Base-by-base conservation (phyloP, 805 yeast species). In the Candida argentea region DNA sequence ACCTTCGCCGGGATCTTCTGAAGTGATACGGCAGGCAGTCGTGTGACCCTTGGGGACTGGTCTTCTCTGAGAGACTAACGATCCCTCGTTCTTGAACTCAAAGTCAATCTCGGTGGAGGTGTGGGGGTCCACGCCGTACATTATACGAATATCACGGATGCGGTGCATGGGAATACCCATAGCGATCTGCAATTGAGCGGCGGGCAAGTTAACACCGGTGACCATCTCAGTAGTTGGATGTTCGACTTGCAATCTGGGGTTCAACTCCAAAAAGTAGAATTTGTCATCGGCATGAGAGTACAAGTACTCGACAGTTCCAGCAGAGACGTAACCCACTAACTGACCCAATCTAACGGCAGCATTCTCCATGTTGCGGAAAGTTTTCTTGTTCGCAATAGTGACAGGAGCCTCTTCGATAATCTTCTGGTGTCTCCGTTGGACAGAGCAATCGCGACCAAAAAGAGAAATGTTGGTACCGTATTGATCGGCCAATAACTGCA, bases 161-260 rank as follows among this genome's bases (percentile, higher is more conserved):
- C 94, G 73, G 58, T 91, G 93, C 70, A 91, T 76, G 40, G 98
- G 97, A 35, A 91, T 74, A 73, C 99, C 99, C 99, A 91, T 91
- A 38, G 98, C 97, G 59, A 91, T 84, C 64, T 91, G 98, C 42
- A 91, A 73, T 65, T 91, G 98, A 21, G 99, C 95, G 33, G 96
- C 94, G 16, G 99, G 99, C 53, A 91, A 70, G 52, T 91, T 93
- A 30, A 91, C 96, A 41, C 98, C 98, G 14, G 94, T 80, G 32
- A 86, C 98, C 99, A 91, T 91, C 65, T 91, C 99, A 22, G 98
- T 91, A 25, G 98, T 91, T 48, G 99, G 99, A 70, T 91, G 99
- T 70, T 91, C 99, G 35, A 91, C 99, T 68, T 91, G 99, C 56
- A 91, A 70, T 70, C 99, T 83, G 48, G 99, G 98, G 57, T 91